phyloP scores from a whole-genome alignment of 176 grass and related monocot genomes.

The Bolboschoenus planiculmis region DNA sequence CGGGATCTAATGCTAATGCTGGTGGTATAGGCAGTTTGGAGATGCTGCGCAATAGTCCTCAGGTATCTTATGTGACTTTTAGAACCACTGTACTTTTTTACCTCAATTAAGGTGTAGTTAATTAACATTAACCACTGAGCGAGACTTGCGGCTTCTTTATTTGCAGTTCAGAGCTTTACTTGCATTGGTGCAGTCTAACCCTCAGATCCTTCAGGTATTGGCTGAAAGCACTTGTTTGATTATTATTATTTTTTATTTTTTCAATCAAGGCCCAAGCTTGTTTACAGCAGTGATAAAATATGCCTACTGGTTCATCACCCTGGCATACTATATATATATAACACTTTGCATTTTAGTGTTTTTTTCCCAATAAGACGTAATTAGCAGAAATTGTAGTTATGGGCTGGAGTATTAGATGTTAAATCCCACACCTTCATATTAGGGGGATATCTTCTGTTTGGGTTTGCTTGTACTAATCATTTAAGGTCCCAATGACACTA shows the following conservation, averaged over 20 bases:
- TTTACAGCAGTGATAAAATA: background rate
- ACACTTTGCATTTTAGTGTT: background rate
- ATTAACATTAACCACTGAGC: background rate
- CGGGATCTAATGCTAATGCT: slow-evolving; percentile 40
- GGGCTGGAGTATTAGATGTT: background rate
- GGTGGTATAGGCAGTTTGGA: slow-evolving; percentile 60
- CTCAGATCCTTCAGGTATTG: slow-evolving; percentile 77
- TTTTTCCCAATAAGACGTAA: background rate
- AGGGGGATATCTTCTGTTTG: background rate
- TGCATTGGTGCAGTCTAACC: slow-evolving; percentile 78
- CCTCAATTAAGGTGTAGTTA: background rate
- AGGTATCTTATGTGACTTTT: slow-evolving; percentile 20
- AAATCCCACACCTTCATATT: background rate
- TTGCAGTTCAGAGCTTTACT: slow-evolving; percentile 69
- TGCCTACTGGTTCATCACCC: background rate
- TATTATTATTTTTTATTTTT: background rate
- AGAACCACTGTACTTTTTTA: background rate
- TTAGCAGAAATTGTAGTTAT: background rate
- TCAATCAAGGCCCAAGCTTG: background rate
- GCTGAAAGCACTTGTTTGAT: background rate
- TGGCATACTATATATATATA: background rate
- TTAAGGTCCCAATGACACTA: background rate
- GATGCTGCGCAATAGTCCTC: slow-evolving; percentile 65
- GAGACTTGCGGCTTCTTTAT: background rate
- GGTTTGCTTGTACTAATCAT: background rate